Percentiles rank a stretch among this genome's conserved stretches.
These are phyloP conservation scores for Diaporthe citriasiana DNA, from an alignment of 2,329 filamentous ascomycete species.

Conservation along the genomic window DNA sequence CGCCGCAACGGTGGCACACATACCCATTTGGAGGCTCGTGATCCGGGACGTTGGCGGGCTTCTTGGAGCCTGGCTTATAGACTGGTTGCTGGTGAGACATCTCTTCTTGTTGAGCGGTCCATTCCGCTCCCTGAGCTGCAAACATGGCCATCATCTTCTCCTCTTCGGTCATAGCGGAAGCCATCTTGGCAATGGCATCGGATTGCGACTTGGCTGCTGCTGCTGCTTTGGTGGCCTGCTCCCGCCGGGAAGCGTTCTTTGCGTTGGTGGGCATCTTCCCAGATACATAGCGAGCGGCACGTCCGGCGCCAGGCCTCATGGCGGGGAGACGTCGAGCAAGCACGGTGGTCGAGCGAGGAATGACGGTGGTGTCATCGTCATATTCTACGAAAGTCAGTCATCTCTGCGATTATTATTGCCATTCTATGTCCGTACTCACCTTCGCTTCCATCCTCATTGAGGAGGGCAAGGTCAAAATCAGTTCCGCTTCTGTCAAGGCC, in stretches of 20 bases:
- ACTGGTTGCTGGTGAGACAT: constrained; percentile 83
- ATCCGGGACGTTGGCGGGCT: constrained; percentile 83
- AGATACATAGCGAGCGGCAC: constrained; percentile 94
- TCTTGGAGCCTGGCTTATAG: constrained; percentile 73
- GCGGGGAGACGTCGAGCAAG: constrained; percentile 90
- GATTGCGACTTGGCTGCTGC: constrained; percentile 65
- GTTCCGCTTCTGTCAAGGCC: constrained; percentile 89
- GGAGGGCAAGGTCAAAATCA: constrained; percentile 96
- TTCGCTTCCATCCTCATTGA: constrained; percentile 91
- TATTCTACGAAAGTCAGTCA: constrained; percentile 74
- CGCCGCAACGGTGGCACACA: constrained; percentile 94
- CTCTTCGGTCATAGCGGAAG: constrained; percentile 88
- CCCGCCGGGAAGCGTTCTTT: constrained; percentile 81
- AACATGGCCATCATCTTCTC: constrained; percentile 95
- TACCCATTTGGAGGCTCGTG: constrained; percentile 95
- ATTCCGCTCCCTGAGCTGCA: constrained; percentile 88
- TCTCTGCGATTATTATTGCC: background rate
- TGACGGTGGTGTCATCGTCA: constrained; percentile 97
- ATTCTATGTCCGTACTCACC: constrained; percentile 69
- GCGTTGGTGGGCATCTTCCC: constrained; percentile 94
- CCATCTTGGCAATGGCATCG: constrained; percentile 75
- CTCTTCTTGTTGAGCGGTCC: constrained; percentile 93
- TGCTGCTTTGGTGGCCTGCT: constrained; percentile 71
- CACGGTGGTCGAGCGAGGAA: constrained; percentile 93
- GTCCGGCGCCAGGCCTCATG: constrained; percentile 85